phyloP scores from a whole-genome alignment of 208 protist genomes.

The Leptomonas pyrrhocoris region DNA sequence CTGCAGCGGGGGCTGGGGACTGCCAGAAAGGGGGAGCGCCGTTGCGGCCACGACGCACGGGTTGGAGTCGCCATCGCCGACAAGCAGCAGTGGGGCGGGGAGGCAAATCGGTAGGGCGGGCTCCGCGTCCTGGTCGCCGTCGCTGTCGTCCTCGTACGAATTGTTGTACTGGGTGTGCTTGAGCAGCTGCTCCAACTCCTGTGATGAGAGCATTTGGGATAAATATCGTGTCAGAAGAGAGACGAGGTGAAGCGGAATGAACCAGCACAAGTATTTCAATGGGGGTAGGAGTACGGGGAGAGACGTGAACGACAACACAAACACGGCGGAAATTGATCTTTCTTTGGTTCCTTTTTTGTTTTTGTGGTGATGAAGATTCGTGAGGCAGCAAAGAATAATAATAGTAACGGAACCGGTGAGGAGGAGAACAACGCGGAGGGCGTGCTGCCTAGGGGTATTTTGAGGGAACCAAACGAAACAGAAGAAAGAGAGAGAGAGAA shows the following conservation, averaged over 20 bases:
- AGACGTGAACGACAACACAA: too few relatives aligned
- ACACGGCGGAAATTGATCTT: too few relatives aligned
- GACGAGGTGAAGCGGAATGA: not conserved
- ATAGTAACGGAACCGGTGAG: not conserved
- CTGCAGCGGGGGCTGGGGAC: too few relatives aligned
- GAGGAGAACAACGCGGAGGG: not conserved
- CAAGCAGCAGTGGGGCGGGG: conserved; percentile 8
- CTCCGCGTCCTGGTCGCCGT: conserved; percentile 10
- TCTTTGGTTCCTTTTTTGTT: too few relatives aligned
- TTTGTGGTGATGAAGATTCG: too few relatives aligned
- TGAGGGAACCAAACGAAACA: not conserved
- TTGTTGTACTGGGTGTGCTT: conserved; percentile 9
- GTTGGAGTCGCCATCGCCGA: conserved; percentile 10
- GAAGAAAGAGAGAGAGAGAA: not conserved
- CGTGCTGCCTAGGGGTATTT: too few relatives aligned
- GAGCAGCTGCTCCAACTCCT: conserved; percentile 6
- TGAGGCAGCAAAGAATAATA: too few relatives aligned
- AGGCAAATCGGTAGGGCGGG: conserved; percentile 11
- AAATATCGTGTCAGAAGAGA: not conserved
- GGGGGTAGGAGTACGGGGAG: not conserved
- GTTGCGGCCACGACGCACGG: not conserved
- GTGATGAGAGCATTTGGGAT: conserved; percentile 4
- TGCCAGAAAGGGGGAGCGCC: not conserved
- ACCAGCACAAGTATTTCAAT: not conserved
- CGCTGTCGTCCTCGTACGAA: conserved; percentile 17